phyloP scores from a whole-genome alignment of 257 asterid species.

The Ballota nigra region DNA sequence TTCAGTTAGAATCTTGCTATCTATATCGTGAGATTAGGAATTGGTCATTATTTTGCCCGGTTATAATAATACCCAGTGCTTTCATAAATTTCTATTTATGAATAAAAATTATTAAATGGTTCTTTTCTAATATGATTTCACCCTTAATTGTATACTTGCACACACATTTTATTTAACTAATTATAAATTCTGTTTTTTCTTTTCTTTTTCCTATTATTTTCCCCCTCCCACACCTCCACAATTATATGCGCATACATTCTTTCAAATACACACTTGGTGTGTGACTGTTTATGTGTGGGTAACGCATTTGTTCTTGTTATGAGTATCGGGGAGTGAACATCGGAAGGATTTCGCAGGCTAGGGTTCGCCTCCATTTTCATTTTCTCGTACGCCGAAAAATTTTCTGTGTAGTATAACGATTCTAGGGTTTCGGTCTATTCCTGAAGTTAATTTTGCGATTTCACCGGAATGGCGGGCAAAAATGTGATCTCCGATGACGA shows the following conservation, averaged over 20 bases:
- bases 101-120: too few species aligned
- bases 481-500: slow-evolving; percentile 78
- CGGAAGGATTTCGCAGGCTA: slow-evolving; percentile 16
- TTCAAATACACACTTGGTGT: neutral
- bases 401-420: neutral
- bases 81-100: too few species aligned
- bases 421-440: slow-evolving; percentile 46
- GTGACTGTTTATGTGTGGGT: slow-evolving; percentile 3
- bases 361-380: slow-evolving; percentile 27
- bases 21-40: too few species aligned
- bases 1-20: too few species aligned
- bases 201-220: neutral
- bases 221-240: neutral
- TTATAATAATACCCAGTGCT: too few species aligned
- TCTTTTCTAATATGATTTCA: too few species aligned
- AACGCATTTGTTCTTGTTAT: slow-evolving; percentile 4
- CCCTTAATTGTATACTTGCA: too few species aligned
- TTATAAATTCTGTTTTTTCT: too few species aligned
- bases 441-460: slow-evolving; percentile 19
- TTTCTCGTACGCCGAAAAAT: neutral
- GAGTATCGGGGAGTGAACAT: slow-evolving; percentile 11
- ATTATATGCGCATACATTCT: neutral
- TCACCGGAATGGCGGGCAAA: slow-evolving; percentile 55
- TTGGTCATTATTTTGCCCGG: too few species aligned
- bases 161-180: too few species aligned